phyloP scores from a whole-genome alignment of 495 filamentous ascomycete species.

The Lophiotrema nucula region DNA sequence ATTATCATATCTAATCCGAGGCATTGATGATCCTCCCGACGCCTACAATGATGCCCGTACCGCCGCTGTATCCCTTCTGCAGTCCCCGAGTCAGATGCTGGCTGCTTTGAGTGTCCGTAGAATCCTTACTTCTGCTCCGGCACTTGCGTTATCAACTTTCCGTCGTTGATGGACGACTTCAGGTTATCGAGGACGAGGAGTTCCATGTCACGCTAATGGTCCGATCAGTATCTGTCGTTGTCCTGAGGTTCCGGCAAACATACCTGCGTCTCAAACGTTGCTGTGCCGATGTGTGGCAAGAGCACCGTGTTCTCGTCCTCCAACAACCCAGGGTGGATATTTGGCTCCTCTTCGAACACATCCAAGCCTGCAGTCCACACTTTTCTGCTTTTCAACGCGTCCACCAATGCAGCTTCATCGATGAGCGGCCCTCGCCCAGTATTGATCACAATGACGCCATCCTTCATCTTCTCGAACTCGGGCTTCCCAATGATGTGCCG shows the following conservation, averaged over 20 bases:
- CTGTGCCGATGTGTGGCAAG: slow-evolving; percentile 42
- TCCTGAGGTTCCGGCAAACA: not conserved
- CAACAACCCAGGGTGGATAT: slow-evolving; percentile 37
- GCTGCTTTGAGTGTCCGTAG: no score
- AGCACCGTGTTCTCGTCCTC: slow-evolving; percentile 38
- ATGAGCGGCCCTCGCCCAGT: slow-evolving; percentile 43
- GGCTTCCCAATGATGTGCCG: slow-evolving; percentile 40
- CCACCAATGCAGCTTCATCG: slow-evolving; percentile 43
- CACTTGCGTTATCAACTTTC: slow-evolving; percentile 37
- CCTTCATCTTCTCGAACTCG: slow-evolving; percentile 42
- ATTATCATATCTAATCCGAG: no score
- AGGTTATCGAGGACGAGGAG: slow-evolving; percentile 41
- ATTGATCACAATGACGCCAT: slow-evolving; percentile 41
- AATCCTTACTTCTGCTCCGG: slow-evolving; percentile 39
- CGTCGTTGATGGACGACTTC: slow-evolving; percentile 32
- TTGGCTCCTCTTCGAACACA: slow-evolving; percentile 45
- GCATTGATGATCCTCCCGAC: no score
- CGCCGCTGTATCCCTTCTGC: no score
- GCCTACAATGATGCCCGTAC: no score
- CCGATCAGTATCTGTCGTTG: not conserved
- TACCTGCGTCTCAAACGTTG: slow-evolving; percentile 43
- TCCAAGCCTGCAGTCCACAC: slow-evolving; percentile 42
- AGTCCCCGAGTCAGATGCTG: no score
- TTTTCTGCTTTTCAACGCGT: slow-evolving; percentile 40
- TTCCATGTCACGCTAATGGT: slow-evolving; percentile 38